phyloP scores from a whole-genome alignment of 202 grass and related monocot genomes.

The Eragrostis tef region DNA sequence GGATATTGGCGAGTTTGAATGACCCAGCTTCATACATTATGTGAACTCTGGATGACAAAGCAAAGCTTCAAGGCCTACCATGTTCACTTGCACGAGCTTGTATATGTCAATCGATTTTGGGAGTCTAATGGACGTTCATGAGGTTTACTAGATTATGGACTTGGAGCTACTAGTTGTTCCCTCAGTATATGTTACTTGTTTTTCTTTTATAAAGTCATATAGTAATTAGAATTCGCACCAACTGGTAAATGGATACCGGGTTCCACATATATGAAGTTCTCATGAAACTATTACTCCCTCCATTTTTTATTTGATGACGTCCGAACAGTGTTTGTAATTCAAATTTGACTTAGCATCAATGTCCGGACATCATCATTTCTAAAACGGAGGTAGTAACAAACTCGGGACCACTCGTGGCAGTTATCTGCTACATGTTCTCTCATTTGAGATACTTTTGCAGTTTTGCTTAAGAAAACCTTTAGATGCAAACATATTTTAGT shows the following conservation, averaged over 20 bases:
- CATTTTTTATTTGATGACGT: no score
- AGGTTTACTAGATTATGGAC: not conserved
- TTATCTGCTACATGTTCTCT: not conserved
- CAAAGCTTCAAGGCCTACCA: not conserved
- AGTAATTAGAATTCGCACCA: not conserved
- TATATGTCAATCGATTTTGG: conserved; percentile 29
- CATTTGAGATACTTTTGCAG: not conserved
- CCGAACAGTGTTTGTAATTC: no score
- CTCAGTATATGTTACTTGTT: not conserved
- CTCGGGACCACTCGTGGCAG: not conserved
- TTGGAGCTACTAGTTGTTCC: not conserved
- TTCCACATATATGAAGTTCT: not conserved
- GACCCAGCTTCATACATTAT: not conserved
- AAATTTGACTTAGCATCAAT: no score
- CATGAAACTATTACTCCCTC: not conserved
- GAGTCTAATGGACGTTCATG: not conserved
- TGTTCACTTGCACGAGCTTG: not conserved
- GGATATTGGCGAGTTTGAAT: conserved; percentile 44
- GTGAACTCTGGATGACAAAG: conserved; percentile 13
- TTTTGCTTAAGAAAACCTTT: not conserved
- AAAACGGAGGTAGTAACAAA: no score
- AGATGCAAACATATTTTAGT: not conserved
- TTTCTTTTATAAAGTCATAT: not conserved
- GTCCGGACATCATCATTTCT: no score
- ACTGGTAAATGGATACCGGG: not conserved